Conservation (phyloP, 345 rosid genomes). For the Bruguiera gymnorhiza region DNA sequence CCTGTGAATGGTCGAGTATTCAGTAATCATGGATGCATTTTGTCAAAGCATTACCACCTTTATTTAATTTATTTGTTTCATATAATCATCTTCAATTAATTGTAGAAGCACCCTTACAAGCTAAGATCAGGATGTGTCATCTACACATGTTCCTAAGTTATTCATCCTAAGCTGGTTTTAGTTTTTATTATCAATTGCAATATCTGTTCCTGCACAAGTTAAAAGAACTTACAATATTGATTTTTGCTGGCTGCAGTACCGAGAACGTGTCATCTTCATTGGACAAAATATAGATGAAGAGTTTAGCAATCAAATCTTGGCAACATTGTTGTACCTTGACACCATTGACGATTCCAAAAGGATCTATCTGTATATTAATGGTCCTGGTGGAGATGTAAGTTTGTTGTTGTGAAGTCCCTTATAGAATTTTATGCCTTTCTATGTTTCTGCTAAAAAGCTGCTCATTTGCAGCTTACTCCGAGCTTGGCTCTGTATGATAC, state of each 20-base stretch:
- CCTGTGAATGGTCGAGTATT: too few species aligned
- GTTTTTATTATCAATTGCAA: too few species aligned
- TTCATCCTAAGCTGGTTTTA: not conserved
- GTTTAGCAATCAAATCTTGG: constrained; percentile 85
- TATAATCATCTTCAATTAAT: not conserved
- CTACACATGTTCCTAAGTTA: not conserved
- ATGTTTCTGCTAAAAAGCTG: constrained; percentile 15
- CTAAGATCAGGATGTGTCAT: not conserved
- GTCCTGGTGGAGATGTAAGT: constrained; percentile 93
- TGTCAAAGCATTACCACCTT: too few species aligned
- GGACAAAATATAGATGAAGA: constrained; percentile 77
- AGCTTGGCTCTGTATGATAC: constrained; percentile 81
- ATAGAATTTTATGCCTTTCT: not conserved
- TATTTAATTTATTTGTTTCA: not conserved
- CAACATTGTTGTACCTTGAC: constrained; percentile 90
- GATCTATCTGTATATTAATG: constrained; percentile 62
- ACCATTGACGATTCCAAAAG: constrained; percentile 63
- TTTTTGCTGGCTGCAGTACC: constrained; percentile 56
- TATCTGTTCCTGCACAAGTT: too few species aligned
- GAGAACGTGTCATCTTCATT: constrained; percentile 79
- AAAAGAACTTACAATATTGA: too few species aligned
- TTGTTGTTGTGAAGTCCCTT: constrained; percentile 10
- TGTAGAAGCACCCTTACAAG: not conserved
- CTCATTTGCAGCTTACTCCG: constrained; percentile 65
- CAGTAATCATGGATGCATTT: too few species aligned